A percentile compares a stretch with the other conserved stretches of the same genome.
phyloP scores from a whole-genome alignment of 176 grass and related monocot genomes.

The Eleusine coracana region DNA sequence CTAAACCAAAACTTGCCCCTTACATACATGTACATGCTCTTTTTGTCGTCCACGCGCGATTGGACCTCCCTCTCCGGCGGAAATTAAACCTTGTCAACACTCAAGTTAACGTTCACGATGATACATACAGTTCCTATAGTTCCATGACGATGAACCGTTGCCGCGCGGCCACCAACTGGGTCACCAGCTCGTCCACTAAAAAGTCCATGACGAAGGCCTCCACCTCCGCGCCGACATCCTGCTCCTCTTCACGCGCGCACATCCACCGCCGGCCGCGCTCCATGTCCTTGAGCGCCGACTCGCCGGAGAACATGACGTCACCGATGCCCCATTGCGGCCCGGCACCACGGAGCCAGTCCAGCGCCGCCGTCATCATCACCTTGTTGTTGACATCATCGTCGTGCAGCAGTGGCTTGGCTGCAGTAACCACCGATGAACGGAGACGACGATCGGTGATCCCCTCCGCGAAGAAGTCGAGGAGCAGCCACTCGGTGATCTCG shows the following conservation, averaged over 20 bases:
- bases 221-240: conserved; percentile 22
- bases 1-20: neutral
- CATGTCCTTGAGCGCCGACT: conserved; percentile 60
- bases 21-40: neutral
- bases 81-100: conserved; percentile 30
- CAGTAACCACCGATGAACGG: neutral
- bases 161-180: neutral
- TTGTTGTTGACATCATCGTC: neutral
- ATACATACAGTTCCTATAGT: neutral
- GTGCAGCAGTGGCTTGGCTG: neutral
- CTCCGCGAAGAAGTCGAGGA: conserved; percentile 77
- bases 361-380: neutral
- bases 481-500: conserved; percentile 44
- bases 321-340: conserved; percentile 46
- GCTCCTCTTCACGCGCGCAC: conserved; percentile 33
- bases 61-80: neutral
- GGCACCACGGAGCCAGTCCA: conserved; percentile 48
- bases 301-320: conserved; percentile 40
- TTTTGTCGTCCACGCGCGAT: neutral
- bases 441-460: conserved; percentile 13
- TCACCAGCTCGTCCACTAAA: conserved; percentile 39
- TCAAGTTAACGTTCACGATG: conserved; percentile 6
- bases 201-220: neutral
- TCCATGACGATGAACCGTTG: neutral
- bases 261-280: conserved; percentile 49